A percentile compares a stretch with the other conserved stretches of the same genome.
Evolutionary conservation across 1,139 yeast species (phyloP).

Genomic region (Suhomyces taliae): DNA sequence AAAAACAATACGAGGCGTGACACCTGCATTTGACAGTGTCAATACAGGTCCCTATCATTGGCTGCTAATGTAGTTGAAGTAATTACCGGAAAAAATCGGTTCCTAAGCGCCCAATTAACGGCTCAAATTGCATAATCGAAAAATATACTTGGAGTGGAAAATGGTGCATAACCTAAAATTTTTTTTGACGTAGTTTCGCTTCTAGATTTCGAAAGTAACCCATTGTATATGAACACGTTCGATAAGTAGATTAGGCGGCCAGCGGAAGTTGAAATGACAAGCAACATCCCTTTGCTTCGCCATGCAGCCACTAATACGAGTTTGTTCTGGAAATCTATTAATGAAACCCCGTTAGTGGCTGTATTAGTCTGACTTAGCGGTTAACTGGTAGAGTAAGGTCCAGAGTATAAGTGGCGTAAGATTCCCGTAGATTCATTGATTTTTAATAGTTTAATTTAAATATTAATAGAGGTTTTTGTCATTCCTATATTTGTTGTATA

Average conservation of each 20-base stretch:
- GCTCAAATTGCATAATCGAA: neutral
- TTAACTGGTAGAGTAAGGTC: no score
- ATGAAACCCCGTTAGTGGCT: neutral
- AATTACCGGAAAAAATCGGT: neutral
- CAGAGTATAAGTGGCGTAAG: no score
- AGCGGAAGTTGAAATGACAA: neutral
- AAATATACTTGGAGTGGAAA: neutral
- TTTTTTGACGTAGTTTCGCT: neutral
- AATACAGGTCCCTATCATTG: neutral
- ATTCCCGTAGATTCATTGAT: no score
- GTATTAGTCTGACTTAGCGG: neutral
- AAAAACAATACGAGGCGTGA: neutral
- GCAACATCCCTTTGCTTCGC: neutral
- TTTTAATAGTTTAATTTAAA: no score
- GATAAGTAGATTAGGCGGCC: neutral
- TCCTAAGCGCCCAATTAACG: neutral
- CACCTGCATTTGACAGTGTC: neutral
- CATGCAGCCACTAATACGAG: neutral
- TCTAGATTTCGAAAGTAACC: neutral
- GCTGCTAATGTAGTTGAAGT: neutral
- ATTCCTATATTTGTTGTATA: neutral
- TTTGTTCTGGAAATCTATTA: neutral
- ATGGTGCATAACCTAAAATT: neutral
- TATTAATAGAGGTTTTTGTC: no score
- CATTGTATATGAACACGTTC: neutral